Evolutionary conservation across 139 green algal genomes (phyloP), one percentile per base, ranked within the genome.

Genomic region (Chlorella ohadii): DNA sequence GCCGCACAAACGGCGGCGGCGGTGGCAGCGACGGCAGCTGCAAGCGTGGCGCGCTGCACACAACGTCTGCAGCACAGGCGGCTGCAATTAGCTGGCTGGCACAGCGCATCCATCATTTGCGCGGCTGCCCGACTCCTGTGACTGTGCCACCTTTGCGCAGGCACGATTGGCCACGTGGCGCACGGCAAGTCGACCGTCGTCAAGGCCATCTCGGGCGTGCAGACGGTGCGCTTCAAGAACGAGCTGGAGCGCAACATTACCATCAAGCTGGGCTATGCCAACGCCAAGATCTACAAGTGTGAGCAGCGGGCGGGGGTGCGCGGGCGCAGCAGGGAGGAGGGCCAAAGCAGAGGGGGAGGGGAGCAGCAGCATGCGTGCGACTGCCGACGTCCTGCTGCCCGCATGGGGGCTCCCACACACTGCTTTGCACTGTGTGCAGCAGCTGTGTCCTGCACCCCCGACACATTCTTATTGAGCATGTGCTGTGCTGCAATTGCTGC

Each of bases 181-280:
- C 97, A 99, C 91, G 97, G 97, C 61, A 99, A 99, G 89, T 99
- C 97, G 2, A 99, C 97, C 7, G 94, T 99, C n/a, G 97, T 99
- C 0, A 99, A 99, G 85, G 97, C 97, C 77, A 99, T 99, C 84
- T 98, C 95, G 6, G 97, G 97, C 61, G 97, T 99, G 65, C 97
- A 99, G 91, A 99, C 97, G 4, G 97, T 65, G 51, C 95, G 97
- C 20, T 99, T 99, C 91, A 99, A 99, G 93, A 99, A 99, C 79
- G 97, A 99, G 94, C 93, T 99, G 39, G 97, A 99, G 91, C 92
- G 97, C 41, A 99, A 99, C 89, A 99, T 99, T 80, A 99, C 97
- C 25, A 99, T 99, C 93, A 99, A 99, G 90, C 94, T 99, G 33
- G 97, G 97, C 16, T 99, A 99, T 88, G 97, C 97, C 28, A 99